phyloP scores from a whole-genome alignment of 2,329 filamentous ascomycete genomes.

The Didymosphaeria variabile region DNA sequence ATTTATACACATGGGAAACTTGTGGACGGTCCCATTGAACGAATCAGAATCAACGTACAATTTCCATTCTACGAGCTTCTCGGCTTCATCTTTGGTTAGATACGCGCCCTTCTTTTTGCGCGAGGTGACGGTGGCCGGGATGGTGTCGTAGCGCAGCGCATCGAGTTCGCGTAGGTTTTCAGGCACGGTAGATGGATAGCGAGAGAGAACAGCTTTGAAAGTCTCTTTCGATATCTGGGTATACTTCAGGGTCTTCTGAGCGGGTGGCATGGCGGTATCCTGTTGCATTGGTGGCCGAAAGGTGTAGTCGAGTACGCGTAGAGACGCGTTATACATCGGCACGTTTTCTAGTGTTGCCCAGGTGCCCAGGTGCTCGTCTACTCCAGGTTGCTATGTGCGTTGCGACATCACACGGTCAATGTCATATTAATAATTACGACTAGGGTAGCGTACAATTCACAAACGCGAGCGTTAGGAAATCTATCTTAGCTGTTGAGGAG shows the following conservation, averaged over 20 bases:
- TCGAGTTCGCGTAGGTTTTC: constrained; percentile 44
- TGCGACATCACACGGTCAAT: too few species aligned
- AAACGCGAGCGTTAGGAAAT: too few species aligned
- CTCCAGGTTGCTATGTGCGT: too few species aligned
- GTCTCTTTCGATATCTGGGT: constrained; percentile 9
- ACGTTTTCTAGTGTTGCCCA: background rate
- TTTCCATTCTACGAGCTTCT: constrained; percentile 52
- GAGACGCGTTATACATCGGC: background rate
- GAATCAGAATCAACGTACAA: constrained; percentile 30
- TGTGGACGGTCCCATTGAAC: background rate
- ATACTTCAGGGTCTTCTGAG: constrained; percentile 5
- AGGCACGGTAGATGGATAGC: constrained; percentile 38
- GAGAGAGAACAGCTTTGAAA: constrained; percentile 24
- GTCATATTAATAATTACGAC: too few species aligned
- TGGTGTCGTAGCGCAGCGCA: constrained; percentile 39
- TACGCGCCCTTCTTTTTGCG: constrained; percentile 22
- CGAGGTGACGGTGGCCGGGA: constrained; percentile 34
- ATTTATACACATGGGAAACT: too few species aligned
- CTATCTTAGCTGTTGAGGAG: too few species aligned
- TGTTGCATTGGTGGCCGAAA: background rate
- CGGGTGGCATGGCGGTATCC: background rate
- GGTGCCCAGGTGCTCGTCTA: background rate
- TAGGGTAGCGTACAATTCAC: too few species aligned
- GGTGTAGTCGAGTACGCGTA: background rate
- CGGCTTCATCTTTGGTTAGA: constrained; percentile 42